Percentiles rank a stretch among this genome's conserved stretches.
Evolutionary conservation across 208 protist genomes (phyloP).

Genomic region (Jaenimonas drosophilae): DNA sequence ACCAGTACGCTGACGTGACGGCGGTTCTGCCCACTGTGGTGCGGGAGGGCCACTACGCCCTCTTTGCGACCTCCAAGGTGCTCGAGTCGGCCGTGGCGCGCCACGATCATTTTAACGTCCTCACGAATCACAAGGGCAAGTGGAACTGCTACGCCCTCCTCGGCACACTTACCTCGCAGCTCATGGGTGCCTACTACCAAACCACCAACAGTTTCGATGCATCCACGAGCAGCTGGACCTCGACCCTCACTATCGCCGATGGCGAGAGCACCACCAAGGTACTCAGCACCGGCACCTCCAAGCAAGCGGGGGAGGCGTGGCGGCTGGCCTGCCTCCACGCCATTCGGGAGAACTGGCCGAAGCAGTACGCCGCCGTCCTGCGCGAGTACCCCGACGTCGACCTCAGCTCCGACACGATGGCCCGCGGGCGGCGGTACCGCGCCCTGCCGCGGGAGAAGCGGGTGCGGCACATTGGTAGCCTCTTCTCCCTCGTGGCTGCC

Average conservation of each 20-base stretch:
- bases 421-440: conserved; percentile 46
- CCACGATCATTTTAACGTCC: conserved; percentile 60
- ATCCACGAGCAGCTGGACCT: conserved; percentile 23
- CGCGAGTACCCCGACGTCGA: conserved; percentile 69
- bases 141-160: conserved; percentile 78
- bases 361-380: conserved; percentile 58
- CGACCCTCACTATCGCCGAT: conserved; percentile 63
- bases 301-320: conserved; percentile 69
- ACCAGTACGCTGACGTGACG: conserved; percentile 49
- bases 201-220: conserved; percentile 49
- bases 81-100: conserved; percentile 47
- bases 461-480: conserved; percentile 53
- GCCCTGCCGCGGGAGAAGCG: conserved; percentile 82
- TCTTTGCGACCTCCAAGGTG: conserved; percentile 42
- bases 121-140: conserved; percentile 65
- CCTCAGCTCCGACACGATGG: conserved; percentile 54
- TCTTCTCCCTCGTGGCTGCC: conserved; percentile 52
- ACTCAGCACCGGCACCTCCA: conserved; percentile 49
- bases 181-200: conserved; percentile 64
- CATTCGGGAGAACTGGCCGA: conserved; percentile 75
- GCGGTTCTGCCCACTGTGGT: background rate
- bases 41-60: background rate
- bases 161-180: conserved; percentile 64
- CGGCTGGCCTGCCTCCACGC: conserved; percentile 65
- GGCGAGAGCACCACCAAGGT: conserved; percentile 23